phyloP scores from a whole-genome alignment of 371 early-diverging fungal species.

The Mucor piriformis region DNA sequence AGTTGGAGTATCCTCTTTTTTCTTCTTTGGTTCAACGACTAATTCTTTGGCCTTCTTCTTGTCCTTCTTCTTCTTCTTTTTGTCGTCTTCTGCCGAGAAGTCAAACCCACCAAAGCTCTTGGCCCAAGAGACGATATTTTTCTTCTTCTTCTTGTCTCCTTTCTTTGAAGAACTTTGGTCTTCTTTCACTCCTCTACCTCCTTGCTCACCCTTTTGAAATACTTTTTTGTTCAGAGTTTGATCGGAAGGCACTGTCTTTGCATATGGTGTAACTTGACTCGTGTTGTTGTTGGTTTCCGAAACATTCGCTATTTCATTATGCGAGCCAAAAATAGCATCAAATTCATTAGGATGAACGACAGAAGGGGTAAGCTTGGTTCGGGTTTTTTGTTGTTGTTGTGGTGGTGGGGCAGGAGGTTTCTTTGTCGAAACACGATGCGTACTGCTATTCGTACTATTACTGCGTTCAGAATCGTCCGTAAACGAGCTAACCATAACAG shows the following conservation, averaged over 20 bases:
- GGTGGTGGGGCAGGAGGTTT: slow-evolving; percentile 22
- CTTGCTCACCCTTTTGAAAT: slow-evolving; percentile 10
- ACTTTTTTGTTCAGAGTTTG: neutral
- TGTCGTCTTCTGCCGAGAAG: slow-evolving; percentile 18
- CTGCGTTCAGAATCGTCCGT: slow-evolving; percentile 9
- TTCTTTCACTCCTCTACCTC: slow-evolving; percentile 2
- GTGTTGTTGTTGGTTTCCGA: neutral
- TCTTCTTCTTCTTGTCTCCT: slow-evolving; percentile 35
- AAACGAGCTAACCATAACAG: slow-evolving; percentile 18
- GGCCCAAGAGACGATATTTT: slow-evolving; percentile 34
- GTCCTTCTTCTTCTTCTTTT: slow-evolving; percentile 23
- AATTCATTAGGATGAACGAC: neutral
- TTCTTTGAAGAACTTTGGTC: slow-evolving; percentile 7
- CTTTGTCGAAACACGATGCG: slow-evolving; percentile 15
- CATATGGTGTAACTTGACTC: neutral
- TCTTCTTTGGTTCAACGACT: neutral
- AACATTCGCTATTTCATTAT: neutral
- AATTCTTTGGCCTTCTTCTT: slow-evolving; percentile 4
- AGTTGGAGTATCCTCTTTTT: neutral
- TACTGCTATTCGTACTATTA: slow-evolving; percentile 12
- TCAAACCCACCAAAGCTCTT: slow-evolving; percentile 44
- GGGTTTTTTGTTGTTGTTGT: neutral
- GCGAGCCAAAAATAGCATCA: slow-evolving; percentile 20
- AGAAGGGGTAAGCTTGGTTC: no score
- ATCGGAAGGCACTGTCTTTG: neutral